phyloP scores from a whole-genome alignment of 1,284 basidiomycete species.

The Termitomyces sp. region DNA sequence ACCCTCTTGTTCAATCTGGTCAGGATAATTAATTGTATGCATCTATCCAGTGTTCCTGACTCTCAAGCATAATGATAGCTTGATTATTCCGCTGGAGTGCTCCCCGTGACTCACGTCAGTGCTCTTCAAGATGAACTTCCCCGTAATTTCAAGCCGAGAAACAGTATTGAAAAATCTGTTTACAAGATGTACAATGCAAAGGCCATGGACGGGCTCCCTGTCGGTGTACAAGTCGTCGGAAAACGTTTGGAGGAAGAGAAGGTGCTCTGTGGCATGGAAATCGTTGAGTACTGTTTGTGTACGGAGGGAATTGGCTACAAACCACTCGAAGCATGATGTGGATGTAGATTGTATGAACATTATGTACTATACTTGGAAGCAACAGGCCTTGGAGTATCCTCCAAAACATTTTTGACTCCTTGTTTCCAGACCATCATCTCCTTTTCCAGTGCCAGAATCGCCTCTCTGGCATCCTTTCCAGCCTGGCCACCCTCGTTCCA shows the following conservation, averaged over 20 bases:
- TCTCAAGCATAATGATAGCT: constrained; percentile 35
- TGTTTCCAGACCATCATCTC: constrained; percentile 64
- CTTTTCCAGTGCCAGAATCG: constrained; percentile 54
- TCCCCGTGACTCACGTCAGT: constrained; percentile 71
- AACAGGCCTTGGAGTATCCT: constrained; percentile 26
- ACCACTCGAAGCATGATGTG: constrained; percentile 8
- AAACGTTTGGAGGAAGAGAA: constrained; percentile 69
- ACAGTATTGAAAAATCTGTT: constrained; percentile 33
- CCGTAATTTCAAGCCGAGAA: constrained; percentile 28
- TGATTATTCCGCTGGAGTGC: constrained; percentile 67
- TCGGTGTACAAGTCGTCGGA: constrained; percentile 72
- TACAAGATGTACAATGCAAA: constrained; percentile 54
- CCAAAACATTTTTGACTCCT: constrained; percentile 43
- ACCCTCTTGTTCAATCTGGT: constrained; percentile 57
- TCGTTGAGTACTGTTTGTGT: constrained; percentile 37
- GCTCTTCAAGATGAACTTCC: constrained; percentile 41
- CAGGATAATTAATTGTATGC: neutral
- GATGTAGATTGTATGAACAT: neutral
- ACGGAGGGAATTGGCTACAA: constrained; percentile 21
- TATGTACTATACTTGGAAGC: neutral
- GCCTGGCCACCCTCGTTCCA: constrained; percentile 58
- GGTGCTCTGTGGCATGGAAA: constrained; percentile 52
- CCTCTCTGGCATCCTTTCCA: constrained; percentile 50
- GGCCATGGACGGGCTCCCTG: constrained; percentile 69
- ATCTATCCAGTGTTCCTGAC: neutral